Conservation (phyloP, 1,139 yeast genomes). For the Suhomyces maxii region DNA sequence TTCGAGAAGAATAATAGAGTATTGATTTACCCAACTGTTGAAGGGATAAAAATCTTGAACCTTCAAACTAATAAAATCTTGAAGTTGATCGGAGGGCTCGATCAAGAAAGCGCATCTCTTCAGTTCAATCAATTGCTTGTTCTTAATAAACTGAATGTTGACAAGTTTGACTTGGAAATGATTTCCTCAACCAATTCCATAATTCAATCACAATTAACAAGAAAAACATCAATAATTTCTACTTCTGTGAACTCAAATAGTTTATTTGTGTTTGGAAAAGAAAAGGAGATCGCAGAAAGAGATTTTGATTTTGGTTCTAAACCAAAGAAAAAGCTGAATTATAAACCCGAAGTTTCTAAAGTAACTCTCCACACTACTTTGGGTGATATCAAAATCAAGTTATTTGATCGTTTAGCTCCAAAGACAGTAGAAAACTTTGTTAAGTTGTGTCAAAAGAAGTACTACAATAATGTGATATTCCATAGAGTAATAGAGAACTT, state of each 20-base stretch:
- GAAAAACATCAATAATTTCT: slow-evolving; percentile 36
- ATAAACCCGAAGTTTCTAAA: slow-evolving; percentile 6
- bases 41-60: slow-evolving; percentile 38
- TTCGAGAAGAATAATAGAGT: slow-evolving; percentile 38
- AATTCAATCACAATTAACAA: slow-evolving; percentile 29
- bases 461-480: slow-evolving; percentile 43
- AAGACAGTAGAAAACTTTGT: slow-evolving; percentile 47
- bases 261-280: slow-evolving; percentile 33
- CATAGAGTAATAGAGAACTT: slow-evolving; percentile 50
- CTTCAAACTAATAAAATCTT: slow-evolving; percentile 26
- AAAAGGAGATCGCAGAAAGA: slow-evolving; percentile 16
- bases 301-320: slow-evolving; percentile 15
- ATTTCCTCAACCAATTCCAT: slow-evolving; percentile 40
- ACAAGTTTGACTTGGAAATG: slow-evolving; percentile 27
- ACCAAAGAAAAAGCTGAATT: slow-evolving; percentile 3
- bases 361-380: slow-evolving; percentile 43
- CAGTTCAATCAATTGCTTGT: slow-evolving; percentile 19
- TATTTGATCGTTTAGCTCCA: slow-evolving; percentile 41
- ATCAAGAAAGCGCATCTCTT: slow-evolving; percentile 22
- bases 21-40: slow-evolving; percentile 30
- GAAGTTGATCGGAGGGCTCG: slow-evolving; percentile 32
- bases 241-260: slow-evolving; percentile 28
- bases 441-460: slow-evolving; percentile 33
- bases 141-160: slow-evolving; percentile 16
- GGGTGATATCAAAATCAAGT: slow-evolving; percentile 44